Conservation (phyloP, 2,329 filamentous ascomycete genomes). For the Scytalidium lignicola region DNA sequence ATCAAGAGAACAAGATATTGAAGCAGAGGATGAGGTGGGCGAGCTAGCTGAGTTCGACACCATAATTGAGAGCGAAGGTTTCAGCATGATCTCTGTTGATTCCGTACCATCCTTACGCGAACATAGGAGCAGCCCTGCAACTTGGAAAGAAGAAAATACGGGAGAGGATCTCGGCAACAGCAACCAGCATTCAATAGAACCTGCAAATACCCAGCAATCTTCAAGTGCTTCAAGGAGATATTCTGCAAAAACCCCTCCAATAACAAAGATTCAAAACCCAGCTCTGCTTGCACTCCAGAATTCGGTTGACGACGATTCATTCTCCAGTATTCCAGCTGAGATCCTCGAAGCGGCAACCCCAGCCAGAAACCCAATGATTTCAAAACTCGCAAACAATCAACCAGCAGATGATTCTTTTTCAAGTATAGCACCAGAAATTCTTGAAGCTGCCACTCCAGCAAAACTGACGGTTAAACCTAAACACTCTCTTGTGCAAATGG, state of each 20-base stretch:
- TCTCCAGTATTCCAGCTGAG: constrained; percentile 20
- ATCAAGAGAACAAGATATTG: constrained; percentile 11
- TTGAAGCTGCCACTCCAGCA: constrained; percentile 17
- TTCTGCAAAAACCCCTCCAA: constrained; percentile 12
- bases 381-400: constrained; percentile 5
- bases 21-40: constrained; percentile 29
- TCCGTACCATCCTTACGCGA: constrained; percentile 45
- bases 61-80: constrained; percentile 51
- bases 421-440: constrained; percentile 11
- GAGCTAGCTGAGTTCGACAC: constrained; percentile 44
- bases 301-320: constrained; percentile 14
- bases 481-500: constrained; percentile 1
- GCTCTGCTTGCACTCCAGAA: constrained; percentile 14
- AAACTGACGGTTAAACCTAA: constrained; percentile 2
- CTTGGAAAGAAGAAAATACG: constrained; percentile 14
- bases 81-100: constrained; percentile 52
- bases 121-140: constrained; percentile 30
- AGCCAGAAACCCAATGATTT: constrained; percentile 9
- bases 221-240: background rate
- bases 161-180: constrained; percentile 8
- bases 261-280: constrained; percentile 7
- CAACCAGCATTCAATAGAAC: constrained; percentile 5
- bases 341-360: constrained; percentile 20
- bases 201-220: no score
- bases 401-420: constrained; percentile 20